Evolutionary conservation across 768 basidiomycete species (phyloP).

Genomic region (Serendipita sp.): DNA sequence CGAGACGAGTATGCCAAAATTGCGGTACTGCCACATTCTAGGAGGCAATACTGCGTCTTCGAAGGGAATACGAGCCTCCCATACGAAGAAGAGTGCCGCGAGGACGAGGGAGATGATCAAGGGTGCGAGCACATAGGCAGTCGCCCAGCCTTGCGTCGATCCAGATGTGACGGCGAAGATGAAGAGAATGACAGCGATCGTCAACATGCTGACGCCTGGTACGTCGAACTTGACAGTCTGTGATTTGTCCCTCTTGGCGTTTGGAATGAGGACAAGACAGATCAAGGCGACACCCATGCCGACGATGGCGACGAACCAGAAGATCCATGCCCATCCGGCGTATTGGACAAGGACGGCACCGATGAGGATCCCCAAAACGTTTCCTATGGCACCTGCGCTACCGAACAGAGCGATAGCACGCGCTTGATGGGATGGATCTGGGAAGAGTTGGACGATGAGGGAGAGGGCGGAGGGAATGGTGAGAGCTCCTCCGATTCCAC

Average conservation of each 20-base stretch:
- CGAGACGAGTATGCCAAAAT: neutral
- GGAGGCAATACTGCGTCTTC: constrained; percentile 24
- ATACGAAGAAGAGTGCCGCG: constrained; percentile 30
- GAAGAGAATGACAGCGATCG: too few species aligned
- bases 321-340: constrained; percentile 33
- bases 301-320: constrained; percentile 31
- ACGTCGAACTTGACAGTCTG: constrained; percentile 1
- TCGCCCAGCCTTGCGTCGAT: constrained; percentile 26
- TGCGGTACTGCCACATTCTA: too few species aligned
- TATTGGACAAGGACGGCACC: constrained; percentile 13
- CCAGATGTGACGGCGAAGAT: too few species aligned
- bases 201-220: constrained; percentile 2
- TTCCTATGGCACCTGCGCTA: constrained; percentile 26
- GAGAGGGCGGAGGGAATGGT: constrained; percentile 27
- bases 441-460: constrained; percentile 29
- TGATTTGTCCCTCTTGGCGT: neutral
- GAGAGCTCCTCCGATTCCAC: constrained; percentile 16
- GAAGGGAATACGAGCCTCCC: constrained; percentile 27
- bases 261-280: constrained; percentile 23
- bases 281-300: constrained; percentile 19
- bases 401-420: too few species aligned
- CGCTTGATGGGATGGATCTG: too few species aligned
- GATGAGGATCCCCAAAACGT: constrained; percentile 26
- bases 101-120: constrained; percentile 30
- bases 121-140: constrained; percentile 28